These are phyloP conservation scores for Calonectria pseudoturangicola DNA, from an alignment of 2,329 filamentous ascomycete species.

Conservation along the genomic window DNA sequence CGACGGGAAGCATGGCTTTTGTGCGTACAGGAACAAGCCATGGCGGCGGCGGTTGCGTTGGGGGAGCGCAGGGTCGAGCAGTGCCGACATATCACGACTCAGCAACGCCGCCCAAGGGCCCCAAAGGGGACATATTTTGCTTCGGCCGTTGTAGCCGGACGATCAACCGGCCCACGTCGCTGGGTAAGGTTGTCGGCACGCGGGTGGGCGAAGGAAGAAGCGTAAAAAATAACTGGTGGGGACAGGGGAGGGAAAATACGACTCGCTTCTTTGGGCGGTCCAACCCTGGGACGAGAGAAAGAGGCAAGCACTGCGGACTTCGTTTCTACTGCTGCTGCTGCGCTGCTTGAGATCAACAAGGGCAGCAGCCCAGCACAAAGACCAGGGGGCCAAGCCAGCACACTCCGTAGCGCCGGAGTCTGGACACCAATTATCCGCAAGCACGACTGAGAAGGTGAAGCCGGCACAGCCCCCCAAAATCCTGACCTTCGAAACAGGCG, in stretches of 20 bases:
- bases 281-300: slow-evolving; percentile 15
- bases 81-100: slow-evolving; percentile 14
- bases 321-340: not conserved
- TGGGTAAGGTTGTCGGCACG: slow-evolving; percentile 21
- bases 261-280: slow-evolving; percentile 35
- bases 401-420: slow-evolving; percentile 36
- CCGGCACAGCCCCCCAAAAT: slow-evolving; percentile 36
- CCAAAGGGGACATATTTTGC: not conserved
- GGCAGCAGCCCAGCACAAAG: not conserved
- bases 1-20: slow-evolving; percentile 9
- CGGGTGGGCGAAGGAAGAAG: slow-evolving; percentile 1
- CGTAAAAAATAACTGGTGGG: slow-evolving; percentile 8
- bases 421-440: slow-evolving; percentile 34
- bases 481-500: slow-evolving; percentile 37
- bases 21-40: slow-evolving; percentile 12
- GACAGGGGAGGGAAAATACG: slow-evolving; percentile 26
- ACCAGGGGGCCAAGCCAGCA: not conserved
- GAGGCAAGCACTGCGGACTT: slow-evolving; percentile 16
- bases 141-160: slow-evolving; percentile 3
- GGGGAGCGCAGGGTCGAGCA: not conserved
- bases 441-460: slow-evolving; percentile 36
- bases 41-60: not conserved
- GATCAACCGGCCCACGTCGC: slow-evolving; percentile 10
- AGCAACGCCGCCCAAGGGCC: not conserved
- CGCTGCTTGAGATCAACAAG: not conserved